These are phyloP conservation scores for Agrocybe pediades DNA, from an alignment of 768 basidiomycete genomes.

Conservation along the genomic window DNA sequence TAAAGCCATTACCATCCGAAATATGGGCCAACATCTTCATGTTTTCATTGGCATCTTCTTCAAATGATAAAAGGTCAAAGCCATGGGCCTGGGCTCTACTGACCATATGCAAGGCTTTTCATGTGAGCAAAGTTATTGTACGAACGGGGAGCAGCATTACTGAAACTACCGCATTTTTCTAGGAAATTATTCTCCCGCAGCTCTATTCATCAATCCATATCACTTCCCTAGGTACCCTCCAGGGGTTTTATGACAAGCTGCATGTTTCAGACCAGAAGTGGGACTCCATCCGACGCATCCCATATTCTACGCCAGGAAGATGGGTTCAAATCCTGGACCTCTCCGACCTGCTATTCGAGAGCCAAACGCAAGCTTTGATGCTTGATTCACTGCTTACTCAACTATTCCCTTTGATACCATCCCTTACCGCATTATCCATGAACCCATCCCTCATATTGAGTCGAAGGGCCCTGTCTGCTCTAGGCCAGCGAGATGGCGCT, in stretches of 20 bases:
- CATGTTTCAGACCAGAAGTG: constrained; percentile 71
- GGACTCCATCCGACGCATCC: constrained; percentile 88
- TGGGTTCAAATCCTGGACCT: constrained; percentile 83
- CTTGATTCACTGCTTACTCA: constrained; percentile 65
- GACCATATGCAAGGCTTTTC: constrained; percentile 47
- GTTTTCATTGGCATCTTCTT: constrained; percentile 31
- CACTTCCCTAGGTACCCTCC: constrained; percentile 42
- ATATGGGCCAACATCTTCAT: constrained; percentile 69
- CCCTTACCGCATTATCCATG: constrained; percentile 54
- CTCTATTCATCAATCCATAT: constrained; percentile 61
- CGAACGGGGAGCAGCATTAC: neutral
- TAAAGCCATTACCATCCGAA: constrained; percentile 65
- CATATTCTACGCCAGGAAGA: constrained; percentile 84
- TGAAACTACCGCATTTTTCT: neutral
- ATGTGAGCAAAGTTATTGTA: constrained; percentile 26
- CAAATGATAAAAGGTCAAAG: constrained; percentile 13
- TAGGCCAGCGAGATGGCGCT: constrained; percentile 54
- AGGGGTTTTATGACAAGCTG: constrained; percentile 60
- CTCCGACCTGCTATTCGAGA: constrained; percentile 46
- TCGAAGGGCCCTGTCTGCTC: constrained; percentile 52
- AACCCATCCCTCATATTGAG: constrained; percentile 63
- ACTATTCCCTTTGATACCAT: constrained; percentile 70
- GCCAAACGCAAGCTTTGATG: constrained; percentile 48
- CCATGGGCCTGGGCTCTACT: constrained; percentile 35
- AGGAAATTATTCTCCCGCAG: constrained; percentile 71